These are phyloP conservation scores for Didymella pinodella DNA, from an alignment of 2,329 filamentous ascomycete species.

Conservation along the genomic window DNA sequence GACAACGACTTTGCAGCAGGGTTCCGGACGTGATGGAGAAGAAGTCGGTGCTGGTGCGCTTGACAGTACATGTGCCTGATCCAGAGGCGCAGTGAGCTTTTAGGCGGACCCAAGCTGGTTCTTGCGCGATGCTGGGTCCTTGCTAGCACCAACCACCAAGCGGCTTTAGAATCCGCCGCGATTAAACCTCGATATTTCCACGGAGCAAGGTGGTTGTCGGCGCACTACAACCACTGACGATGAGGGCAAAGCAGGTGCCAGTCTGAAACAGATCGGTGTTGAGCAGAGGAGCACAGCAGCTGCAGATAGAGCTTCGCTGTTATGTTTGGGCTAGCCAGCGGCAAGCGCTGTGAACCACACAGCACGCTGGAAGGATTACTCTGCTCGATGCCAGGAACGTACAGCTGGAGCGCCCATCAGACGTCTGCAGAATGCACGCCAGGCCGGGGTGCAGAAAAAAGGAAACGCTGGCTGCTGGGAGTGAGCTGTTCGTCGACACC, in stretches of 20 bases:
- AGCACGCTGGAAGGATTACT: conserved; percentile 37
- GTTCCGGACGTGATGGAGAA: conserved; percentile 37
- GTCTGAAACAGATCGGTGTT: conserved; percentile 46
- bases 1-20: conserved; percentile 40
- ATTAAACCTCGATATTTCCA: conserved; percentile 35
- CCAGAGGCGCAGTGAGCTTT: conserved; percentile 33
- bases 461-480: conserved; percentile 39
- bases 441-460: conserved; percentile 37
- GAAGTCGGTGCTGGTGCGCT: conserved; percentile 29
- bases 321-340: conserved; percentile 43
- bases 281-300: conserved; percentile 46
- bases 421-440: conserved; percentile 19
- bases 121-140: conserved; percentile 43
- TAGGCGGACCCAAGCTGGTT: conserved; percentile 39
- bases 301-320: conserved; percentile 32
- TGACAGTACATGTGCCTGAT: conserved; percentile 24
- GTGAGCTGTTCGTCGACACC: conserved; percentile 28
- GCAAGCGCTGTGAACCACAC: conserved; percentile 35
- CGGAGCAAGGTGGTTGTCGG: conserved; percentile 21
- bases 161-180: conserved; percentile 42
- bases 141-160: conserved; percentile 46
- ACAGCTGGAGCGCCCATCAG: conserved; percentile 41
- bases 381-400: conserved; percentile 41
- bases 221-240: conserved; percentile 41
- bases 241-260: conserved; percentile 40